Percentiles rank a stretch among this genome's conserved stretches.
Evolutionary conservation across 2,329 filamentous ascomycete species (phyloP).

Genomic region (Parastagonospora avenae): DNA sequence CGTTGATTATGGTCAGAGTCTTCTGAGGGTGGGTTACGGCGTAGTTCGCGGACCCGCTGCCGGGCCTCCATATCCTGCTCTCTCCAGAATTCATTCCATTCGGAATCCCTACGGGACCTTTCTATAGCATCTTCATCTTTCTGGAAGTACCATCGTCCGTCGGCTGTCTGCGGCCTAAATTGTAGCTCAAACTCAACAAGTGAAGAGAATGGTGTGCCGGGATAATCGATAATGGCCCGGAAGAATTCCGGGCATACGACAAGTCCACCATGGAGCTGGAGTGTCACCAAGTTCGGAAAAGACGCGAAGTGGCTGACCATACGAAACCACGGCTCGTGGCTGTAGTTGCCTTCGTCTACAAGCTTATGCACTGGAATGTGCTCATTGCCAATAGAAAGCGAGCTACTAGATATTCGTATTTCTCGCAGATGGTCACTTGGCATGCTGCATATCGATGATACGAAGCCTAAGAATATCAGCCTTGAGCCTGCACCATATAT

Average conservation of each 20-base stretch:
- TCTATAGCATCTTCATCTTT: constrained; percentile 6
- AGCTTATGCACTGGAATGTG: constrained; percentile 3
- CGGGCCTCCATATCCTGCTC: background rate
- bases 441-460: background rate
- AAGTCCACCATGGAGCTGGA: constrained; percentile 3
- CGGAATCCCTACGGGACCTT: background rate
- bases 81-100: constrained; percentile 2
- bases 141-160: constrained; percentile 13
- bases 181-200: constrained; percentile 11
- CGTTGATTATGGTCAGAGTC: background rate
- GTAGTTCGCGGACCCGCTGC: background rate
- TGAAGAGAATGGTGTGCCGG: constrained; percentile 3
- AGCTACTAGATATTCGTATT: background rate
- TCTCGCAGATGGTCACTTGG: background rate
- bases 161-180: constrained; percentile 9
- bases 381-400: constrained; percentile 1
- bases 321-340: constrained; percentile 1
- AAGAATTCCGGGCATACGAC: constrained; percentile 11
- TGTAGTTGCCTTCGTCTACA: background rate
- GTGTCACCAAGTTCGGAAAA: background rate
- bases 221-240: background rate
- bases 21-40: background rate
- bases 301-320: constrained; percentile 4
- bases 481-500: background rate
- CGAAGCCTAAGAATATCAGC: background rate